Percentiles rank a stretch among this genome's conserved stretches.
Evolutionary conservation across 2,329 filamentous ascomycete genomes (phyloP).

Genomic region (Periconia sp.): DNA sequence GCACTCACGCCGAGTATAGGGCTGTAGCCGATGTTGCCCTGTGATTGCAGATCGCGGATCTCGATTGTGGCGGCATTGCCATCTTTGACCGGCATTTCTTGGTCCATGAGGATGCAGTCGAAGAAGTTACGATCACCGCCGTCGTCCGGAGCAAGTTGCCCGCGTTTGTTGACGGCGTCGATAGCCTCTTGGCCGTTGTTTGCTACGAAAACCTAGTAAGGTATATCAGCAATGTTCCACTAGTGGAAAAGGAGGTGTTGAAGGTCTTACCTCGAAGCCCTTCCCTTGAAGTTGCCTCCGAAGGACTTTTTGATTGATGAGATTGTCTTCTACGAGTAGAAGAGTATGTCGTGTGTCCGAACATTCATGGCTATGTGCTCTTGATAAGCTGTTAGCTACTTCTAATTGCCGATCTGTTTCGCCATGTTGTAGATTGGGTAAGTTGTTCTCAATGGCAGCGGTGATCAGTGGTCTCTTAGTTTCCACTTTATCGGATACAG

Average conservation of each 20-base stretch:
- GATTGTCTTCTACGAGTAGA: slow-evolving; percentile 57
- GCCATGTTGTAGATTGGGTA: slow-evolving; percentile 24
- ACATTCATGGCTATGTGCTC: slow-evolving; percentile 23
- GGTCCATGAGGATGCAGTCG: slow-evolving; percentile 51
- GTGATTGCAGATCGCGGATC: slow-evolving; percentile 46
- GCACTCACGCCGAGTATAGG: slow-evolving; percentile 48
- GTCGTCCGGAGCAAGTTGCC: slow-evolving; percentile 15
- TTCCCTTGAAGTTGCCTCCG: slow-evolving; percentile 56
- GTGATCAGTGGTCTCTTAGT: slow-evolving; percentile 4
- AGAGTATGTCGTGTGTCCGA: slow-evolving; percentile 29
- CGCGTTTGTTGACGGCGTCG: slow-evolving; percentile 42
- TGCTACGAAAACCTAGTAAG: slow-evolving; percentile 40
- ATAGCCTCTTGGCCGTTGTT: slow-evolving; percentile 55
- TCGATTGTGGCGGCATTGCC: slow-evolving; percentile 48
- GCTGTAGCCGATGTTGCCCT: slow-evolving; percentile 37
- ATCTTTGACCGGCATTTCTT: slow-evolving; percentile 54
- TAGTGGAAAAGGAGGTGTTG: background rate
- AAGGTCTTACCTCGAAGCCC: slow-evolving; percentile 43
- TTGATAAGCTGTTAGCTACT: slow-evolving; percentile 21
- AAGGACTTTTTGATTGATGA: slow-evolving; percentile 57
- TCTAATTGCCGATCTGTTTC: slow-evolving; percentile 33
- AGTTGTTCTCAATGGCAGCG: slow-evolving; percentile 11
- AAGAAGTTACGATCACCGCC: slow-evolving; percentile 37
- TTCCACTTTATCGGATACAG: slow-evolving; percentile 19
- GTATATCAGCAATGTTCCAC: background rate